Evolutionary conservation across 345 rosid genomes (phyloP), one percentile per base, ranked within the genome.

Genomic region (Orychophragmus violaceus): DNA sequence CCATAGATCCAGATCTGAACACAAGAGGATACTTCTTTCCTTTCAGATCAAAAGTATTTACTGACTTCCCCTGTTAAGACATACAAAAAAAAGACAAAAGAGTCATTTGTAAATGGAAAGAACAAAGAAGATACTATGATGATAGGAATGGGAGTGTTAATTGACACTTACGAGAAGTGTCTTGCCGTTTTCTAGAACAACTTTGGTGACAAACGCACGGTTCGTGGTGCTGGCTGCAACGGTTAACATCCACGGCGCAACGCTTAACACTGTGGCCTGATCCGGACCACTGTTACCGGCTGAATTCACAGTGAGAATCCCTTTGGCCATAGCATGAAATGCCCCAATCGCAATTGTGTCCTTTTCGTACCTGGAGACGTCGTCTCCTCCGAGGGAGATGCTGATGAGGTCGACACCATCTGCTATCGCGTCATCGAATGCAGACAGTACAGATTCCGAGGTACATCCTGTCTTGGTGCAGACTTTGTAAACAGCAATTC

Each of bases 401-500:
- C 78, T 51, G 27, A 84, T 48, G 8, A 84, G 13, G 48, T 83
- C 90, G 1, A 85, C 88, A 19, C 83, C 85, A 37, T 83, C 91
- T 2, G 87, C 83, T 5, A 88, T 85, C 0, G 89, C 87, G 36
- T 88, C 95, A 33, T 84, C 95, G 11, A 83, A 85, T 0, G 78
- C 88, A 11, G 80, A 76, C 50, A 83, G 45, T 10, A 83, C 1
- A 11, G 29, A 29, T 4, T 2, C 68, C 0, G 6, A 2, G 2
- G 0, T 0, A 39, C 82, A 77, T 0, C 24, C 62, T 0, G 0
- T 0, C 0, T 0, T 0, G 0, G 1, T 2, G 23, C 90, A 87
- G 5, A 77, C 81, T 45, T 59, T 69, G 27, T 86, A 86, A 2
- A 45, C 62, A 1, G 88, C 82, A 13, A 86, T 76, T 58, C 91